phyloP scores from a whole-genome alignment of 1,284 basidiomycete genomes.

The Lignosus rhinocerotis region DNA sequence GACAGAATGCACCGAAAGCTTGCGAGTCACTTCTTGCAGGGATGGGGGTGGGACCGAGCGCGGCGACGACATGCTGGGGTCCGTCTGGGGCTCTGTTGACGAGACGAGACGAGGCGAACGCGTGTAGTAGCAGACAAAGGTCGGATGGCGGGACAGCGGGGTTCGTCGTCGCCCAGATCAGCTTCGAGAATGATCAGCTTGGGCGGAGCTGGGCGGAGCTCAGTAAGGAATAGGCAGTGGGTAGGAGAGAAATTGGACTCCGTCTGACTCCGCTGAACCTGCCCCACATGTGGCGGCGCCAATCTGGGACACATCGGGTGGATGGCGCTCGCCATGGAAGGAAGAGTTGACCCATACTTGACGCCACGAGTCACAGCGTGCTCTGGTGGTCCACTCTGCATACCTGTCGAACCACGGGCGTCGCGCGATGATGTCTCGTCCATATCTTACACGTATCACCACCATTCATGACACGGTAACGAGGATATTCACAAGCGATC shows the following conservation, averaged over 20 bases:
- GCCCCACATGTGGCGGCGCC: not conserved
- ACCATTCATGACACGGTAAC: too few relatives aligned
- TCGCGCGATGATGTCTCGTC: too few relatives aligned
- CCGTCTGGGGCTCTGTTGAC: slow-evolving; percentile 18
- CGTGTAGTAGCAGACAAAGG: slow-evolving; percentile 27
- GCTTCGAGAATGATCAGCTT: slow-evolving; percentile 17
- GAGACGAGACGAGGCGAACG: slow-evolving; percentile 7
- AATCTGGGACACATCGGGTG: slow-evolving; percentile 1
- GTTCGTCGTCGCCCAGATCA: slow-evolving; percentile 19
- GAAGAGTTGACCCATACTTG: not conserved
- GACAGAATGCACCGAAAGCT: slow-evolving; percentile 76
- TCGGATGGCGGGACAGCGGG: slow-evolving; percentile 7
- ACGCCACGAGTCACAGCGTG: not conserved
- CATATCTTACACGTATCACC: too few relatives aligned
- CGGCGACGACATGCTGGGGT: slow-evolving; percentile 26
- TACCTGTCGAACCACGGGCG: not conserved
- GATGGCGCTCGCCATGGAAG: too few relatives aligned
- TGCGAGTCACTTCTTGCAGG: slow-evolving; percentile 83
- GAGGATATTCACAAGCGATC: too few relatives aligned
- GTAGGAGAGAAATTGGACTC: not conserved
- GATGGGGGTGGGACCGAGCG: slow-evolving; percentile 74
- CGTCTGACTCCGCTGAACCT: not conserved
- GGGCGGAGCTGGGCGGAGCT: slow-evolving; percentile 23
- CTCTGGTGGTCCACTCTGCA: not conserved
- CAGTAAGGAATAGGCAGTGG: not conserved